These are phyloP conservation scores for Beauveria varroae DNA, from an alignment of 2,329 filamentous ascomycete species.

Conservation along the genomic window DNA sequence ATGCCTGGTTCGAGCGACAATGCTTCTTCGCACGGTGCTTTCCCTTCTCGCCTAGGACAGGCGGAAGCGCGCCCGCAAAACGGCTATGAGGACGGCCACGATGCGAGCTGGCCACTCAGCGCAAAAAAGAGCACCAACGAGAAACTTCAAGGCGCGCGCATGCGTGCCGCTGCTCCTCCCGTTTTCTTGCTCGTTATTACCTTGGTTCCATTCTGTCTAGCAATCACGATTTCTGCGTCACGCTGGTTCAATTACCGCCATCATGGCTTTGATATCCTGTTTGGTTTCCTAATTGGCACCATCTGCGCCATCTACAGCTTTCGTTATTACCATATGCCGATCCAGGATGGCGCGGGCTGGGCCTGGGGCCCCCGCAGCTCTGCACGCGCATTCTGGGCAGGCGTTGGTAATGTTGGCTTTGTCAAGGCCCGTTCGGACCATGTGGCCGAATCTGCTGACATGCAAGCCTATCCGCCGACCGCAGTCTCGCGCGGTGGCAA, in stretches of 20 bases:
- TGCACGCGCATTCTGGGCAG: conserved; percentile 71
- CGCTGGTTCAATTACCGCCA: conserved; percentile 86
- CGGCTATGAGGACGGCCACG: conserved; percentile 28
- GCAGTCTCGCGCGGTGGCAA: conserved; percentile 11
- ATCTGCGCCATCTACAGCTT: conserved; percentile 67
- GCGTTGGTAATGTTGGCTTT: conserved; percentile 55
- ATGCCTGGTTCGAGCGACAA: conserved; percentile 41
- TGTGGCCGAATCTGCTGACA: conserved; percentile 20
- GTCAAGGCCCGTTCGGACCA: conserved; percentile 31
- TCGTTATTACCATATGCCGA: conserved; percentile 77
- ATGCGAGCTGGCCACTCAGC: conserved; percentile 17
- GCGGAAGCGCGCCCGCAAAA: conserved; percentile 20
- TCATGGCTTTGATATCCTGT: conserved; percentile 86
- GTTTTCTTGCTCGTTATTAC: conserved; percentile 66
- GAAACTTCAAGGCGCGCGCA: conserved; percentile 39
- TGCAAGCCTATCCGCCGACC: conserved; percentile 6
- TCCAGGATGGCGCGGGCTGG: conserved; percentile 71
- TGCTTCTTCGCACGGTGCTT: conserved; percentile 51
- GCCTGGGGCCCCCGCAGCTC: conserved; percentile 74
- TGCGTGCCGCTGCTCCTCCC: conserved; percentile 74
- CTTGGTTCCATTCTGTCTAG: conserved; percentile 62
- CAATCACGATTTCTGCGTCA: conserved; percentile 76
- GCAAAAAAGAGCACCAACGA: conserved; percentile 23
- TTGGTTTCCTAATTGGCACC: conserved; percentile 73
- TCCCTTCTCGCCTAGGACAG: conserved; percentile 59